phyloP scores from a whole-genome alignment of 768 basidiomycete species.

The Xanthoconium purpureum region DNA sequence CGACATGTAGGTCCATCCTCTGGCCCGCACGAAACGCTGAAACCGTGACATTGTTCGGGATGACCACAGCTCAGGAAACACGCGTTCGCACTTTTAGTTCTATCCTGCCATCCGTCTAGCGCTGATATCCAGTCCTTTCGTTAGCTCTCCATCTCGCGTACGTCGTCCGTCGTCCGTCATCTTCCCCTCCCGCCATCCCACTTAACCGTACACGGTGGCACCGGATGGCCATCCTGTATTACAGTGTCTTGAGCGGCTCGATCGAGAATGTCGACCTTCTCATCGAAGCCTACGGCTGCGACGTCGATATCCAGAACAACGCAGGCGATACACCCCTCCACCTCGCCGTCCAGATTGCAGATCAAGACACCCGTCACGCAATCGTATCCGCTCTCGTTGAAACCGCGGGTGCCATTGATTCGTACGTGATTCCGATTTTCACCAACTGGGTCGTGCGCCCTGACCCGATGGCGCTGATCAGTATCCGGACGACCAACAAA shows the following conservation, averaged over 20 bases:
- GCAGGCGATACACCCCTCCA: constrained; percentile 29
- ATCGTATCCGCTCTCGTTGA: constrained; percentile 26
- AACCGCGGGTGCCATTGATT: constrained; percentile 22
- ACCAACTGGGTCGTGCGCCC: not conserved
- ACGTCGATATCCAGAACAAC: constrained; percentile 27
- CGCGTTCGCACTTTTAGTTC: constrained; percentile 22
- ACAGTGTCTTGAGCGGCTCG: constrained; percentile 16
- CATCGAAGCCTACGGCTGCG: constrained; percentile 27
- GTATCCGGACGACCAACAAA: constrained; percentile 25
- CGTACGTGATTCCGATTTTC: constrained; percentile 11
- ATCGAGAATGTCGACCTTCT: constrained; percentile 21
- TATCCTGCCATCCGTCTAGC: not conserved
- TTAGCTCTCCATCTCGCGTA: constrained; percentile 34
- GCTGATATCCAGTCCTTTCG: constrained; percentile 7
- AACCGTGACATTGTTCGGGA: not conserved
- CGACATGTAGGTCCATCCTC: constrained; percentile 23
- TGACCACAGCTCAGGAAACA: constrained; percentile 26
- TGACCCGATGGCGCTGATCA: constrained; percentile 2
- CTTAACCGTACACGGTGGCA: not conserved
- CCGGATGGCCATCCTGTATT: not conserved
- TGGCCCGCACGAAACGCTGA: not conserved
- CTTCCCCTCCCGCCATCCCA: not conserved
- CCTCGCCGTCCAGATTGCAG: constrained; percentile 22
- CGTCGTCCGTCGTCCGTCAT: constrained; percentile 1
- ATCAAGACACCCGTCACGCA: constrained; percentile 10